Evolutionary conservation across 75 land plant species (phyloP).

Genomic region (Cupressus sempervirens): DNA sequence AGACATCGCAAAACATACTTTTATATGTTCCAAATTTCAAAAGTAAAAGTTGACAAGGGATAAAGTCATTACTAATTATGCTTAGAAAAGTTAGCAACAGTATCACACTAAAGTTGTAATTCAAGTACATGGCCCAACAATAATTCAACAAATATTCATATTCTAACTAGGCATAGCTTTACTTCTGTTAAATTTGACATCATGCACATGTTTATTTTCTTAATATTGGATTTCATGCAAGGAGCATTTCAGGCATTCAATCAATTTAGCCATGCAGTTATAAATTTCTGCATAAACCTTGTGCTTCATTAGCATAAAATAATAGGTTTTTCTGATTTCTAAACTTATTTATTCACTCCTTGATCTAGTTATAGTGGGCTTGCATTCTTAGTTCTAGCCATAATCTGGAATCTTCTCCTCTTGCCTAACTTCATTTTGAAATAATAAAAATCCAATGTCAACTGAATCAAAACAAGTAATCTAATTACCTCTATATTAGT

Average conservation of each 20-base stretch:
- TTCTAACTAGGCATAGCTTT: not conserved
- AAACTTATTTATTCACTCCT: not conserved
- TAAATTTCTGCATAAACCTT: not conserved
- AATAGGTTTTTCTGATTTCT: not conserved
- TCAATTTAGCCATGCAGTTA: not conserved
- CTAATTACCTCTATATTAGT: not conserved
- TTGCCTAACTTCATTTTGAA: not conserved
- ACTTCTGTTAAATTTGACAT: not conserved
- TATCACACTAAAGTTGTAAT: not conserved
- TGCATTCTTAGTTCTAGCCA: not conserved
- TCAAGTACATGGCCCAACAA: not conserved
- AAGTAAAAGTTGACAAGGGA: not conserved
- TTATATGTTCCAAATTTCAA: not conserved
- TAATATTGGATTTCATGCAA: not conserved
- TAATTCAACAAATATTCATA: not conserved
- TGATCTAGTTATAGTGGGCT: not conserved
- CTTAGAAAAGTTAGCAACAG: not conserved
- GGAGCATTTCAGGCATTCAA: not conserved
- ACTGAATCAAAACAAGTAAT: not conserved
- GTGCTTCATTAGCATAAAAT: not conserved
- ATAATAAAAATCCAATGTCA: not conserved
- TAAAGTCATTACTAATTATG: not conserved
- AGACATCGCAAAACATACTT: not conserved
- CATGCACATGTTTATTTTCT: not conserved
- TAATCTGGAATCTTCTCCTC: not conserved